phyloP scores from a whole-genome alignment of 2,329 filamentous ascomycete species.

The Pseudogymnoascus sp. region DNA sequence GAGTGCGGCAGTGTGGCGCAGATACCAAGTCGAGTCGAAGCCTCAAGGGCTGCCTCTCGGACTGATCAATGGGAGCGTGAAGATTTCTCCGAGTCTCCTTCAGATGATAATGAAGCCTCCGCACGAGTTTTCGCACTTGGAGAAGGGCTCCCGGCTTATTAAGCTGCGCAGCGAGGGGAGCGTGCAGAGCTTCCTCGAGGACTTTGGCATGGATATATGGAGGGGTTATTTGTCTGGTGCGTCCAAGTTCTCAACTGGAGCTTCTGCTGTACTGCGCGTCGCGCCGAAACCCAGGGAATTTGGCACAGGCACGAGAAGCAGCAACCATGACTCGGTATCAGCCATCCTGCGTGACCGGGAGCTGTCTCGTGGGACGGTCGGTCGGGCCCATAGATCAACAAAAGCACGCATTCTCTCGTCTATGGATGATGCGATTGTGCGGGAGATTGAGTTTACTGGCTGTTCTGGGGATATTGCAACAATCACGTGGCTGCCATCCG shows the following conservation, averaged over 20 bases:
- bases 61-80: background rate
- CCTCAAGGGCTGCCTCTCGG: background rate
- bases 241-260: background rate
- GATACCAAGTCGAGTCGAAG: background rate
- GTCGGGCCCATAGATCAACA: constrained; percentile 17
- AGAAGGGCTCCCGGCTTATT: constrained; percentile 3
- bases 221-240: background rate
- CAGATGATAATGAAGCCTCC: constrained; percentile 1
- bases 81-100: background rate
- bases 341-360: constrained; percentile 21
- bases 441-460: constrained; percentile 47
- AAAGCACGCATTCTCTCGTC: constrained; percentile 15
- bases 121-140: constrained; percentile 15
- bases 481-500: constrained; percentile 46
- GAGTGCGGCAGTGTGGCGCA: background rate
- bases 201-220: background rate
- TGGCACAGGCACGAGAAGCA: background rate
- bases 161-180: background rate
- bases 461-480: constrained; percentile 54
- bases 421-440: constrained; percentile 42
- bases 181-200: background rate
- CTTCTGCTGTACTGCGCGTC: background rate
- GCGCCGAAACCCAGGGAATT: background rate
- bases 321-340: constrained; percentile 5
- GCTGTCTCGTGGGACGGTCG: constrained; percentile 16